Conservation (phyloP, 352 stramenopile genomes). For the Phytopythium mirpurense region DNA sequence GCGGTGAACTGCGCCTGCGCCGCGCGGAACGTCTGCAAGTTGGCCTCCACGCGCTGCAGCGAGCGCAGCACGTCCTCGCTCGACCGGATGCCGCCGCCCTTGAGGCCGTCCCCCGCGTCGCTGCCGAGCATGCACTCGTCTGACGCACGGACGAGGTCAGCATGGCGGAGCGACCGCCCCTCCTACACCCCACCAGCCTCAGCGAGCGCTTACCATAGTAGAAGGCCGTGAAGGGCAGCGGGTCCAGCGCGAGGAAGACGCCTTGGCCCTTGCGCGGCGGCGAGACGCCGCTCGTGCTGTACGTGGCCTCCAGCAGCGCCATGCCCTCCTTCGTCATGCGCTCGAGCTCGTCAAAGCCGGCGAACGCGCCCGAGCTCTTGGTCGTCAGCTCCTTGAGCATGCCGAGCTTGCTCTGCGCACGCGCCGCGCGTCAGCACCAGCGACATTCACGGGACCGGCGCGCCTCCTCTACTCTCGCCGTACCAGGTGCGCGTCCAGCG, state of each 20-base stretch:
- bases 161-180: too few species aligned
- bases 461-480: not conserved
- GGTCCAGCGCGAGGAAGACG: constrained; percentile 43
- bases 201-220: constrained; percentile 35
- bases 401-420: constrained; percentile 54
- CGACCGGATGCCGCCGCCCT: not conserved
- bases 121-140: constrained; percentile 18
- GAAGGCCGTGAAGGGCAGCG: constrained; percentile 39
- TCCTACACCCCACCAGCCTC: too few species aligned
- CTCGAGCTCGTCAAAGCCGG: constrained; percentile 27
- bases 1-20: constrained; percentile 42
- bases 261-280: constrained; percentile 48
- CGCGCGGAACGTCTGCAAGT: constrained; percentile 36
- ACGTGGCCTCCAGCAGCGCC: constrained; percentile 43
- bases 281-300: constrained; percentile 53
- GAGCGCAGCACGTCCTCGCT: constrained; percentile 37
- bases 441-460: not conserved
- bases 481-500: constrained; percentile 63
- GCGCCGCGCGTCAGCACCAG: not conserved
- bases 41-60: constrained; percentile 37
- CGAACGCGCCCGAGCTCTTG: constrained; percentile 23
- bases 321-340: constrained; percentile 39
- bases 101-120: constrained; percentile 7
- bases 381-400: constrained; percentile 61
- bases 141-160: too few species aligned